Base-by-base conservation (phyloP, 169 alveolate genomes). In the Plasmodium vivax region DNA sequence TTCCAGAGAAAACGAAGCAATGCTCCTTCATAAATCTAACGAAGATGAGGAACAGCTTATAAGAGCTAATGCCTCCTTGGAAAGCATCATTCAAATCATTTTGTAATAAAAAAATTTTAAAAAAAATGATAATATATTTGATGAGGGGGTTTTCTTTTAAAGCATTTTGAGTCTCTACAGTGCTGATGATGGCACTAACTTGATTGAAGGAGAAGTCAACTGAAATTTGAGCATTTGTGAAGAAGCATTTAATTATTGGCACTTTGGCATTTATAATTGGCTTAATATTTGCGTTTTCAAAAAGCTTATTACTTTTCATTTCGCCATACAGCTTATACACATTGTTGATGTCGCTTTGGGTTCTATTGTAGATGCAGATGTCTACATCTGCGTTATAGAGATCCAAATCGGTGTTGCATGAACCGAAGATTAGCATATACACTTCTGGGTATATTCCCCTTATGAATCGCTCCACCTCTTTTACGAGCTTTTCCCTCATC, bases 61-160 rank as follows among this genome's bases (percentile, higher is more conserved):
- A 87, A 1, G 93, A 87, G 47, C 93, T 87, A 56, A 87, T 74
- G 0, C 93, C 93, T 23, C 93, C 93, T 8, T 87, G 51, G 2
- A 71, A 77, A 34, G 87, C 87, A 79, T 87, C 93, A 75, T 87
- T 87, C 34, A 87, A 54, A 27, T 77, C 58, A 56, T 87, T 3
- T 79, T 75, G 74, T 34, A 30, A 27, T 30, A 87, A 87, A 5
- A 87, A 19, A 3, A 87, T 36, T 54, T 87, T 87, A 10, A 87
- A 75, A 79, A 87, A 87, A 9, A 79, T 87, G 1, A 87, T 16
- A n/a, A 87, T 7, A 87, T 87, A 87, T 32, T 74, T 74, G 0
- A 87, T 7, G 16, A 77, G 58, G 3, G 77, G 12, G 41, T 87
- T 47, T 27, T 77, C 38, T 32, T 54, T 56, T 45, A 87, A 32